Evolutionary conservation across 805 yeast genomes (phyloP).

Genomic region (Brettanomyces bruxellensis): DNA sequence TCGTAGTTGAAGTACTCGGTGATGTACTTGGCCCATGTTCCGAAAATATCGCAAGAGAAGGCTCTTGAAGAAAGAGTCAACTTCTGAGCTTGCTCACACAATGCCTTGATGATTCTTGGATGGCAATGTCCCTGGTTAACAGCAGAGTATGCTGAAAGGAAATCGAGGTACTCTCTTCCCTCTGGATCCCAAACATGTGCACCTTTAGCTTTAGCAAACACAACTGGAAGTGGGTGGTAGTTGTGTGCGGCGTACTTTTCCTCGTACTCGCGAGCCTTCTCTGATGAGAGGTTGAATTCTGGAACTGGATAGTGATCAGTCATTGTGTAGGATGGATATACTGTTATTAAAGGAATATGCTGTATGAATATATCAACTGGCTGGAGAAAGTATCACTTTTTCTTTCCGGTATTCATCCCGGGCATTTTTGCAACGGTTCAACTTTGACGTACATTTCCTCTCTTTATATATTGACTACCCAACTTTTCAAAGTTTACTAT

Average conservation of each 20-base stretch:
- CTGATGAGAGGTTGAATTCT: constrained; percentile 48
- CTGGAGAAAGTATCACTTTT: no score
- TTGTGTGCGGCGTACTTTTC: constrained; percentile 86
- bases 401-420: no score
- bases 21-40: constrained; percentile 75
- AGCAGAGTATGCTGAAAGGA: constrained; percentile 91
- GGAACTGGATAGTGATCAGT: constrained; percentile 14
- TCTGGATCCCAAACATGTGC: constrained; percentile 98
- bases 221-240: constrained; percentile 95
- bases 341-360: no score
- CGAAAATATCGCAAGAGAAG: constrained; percentile 82
- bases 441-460: no score
- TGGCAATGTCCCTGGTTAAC: constrained; percentile 98
- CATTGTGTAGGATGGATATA: not conserved
- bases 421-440: no score
- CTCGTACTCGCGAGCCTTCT: constrained; percentile 60
- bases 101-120: constrained; percentile 80
- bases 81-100: constrained; percentile 76
- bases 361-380: no score
- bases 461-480: no score
- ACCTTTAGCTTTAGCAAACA: constrained; percentile 76
- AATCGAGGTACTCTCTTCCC: constrained; percentile 88
- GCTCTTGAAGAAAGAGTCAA: constrained; percentile 89
- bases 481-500: no score
- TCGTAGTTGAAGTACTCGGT: constrained; percentile 89